phyloP scores from a whole-genome alignment of 2,329 filamentous ascomycete species.

The Exophiala lecanii-corni region DNA sequence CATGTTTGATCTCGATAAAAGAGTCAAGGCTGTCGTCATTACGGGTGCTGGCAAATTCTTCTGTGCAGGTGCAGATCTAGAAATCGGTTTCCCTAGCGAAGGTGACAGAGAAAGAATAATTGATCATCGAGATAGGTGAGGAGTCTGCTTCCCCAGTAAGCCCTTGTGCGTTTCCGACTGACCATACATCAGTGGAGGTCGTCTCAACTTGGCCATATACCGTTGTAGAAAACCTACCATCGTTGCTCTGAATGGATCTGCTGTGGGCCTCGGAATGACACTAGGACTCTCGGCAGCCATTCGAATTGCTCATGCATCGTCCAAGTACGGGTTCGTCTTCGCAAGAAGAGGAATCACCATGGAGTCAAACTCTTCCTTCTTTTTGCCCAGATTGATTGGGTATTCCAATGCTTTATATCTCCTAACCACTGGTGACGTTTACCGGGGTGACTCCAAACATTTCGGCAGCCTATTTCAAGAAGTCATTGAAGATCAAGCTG shows the following conservation, averaged over 20 bases:
- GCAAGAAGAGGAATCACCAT: constrained; percentile 62
- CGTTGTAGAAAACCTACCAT: constrained; percentile 56
- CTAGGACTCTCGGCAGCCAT: constrained; percentile 55
- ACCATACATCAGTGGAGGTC: constrained; percentile 32
- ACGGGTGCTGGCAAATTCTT: constrained; percentile 50
- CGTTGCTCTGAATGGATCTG: constrained; percentile 55
- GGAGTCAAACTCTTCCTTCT: constrained; percentile 64
- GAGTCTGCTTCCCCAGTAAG: neutral
- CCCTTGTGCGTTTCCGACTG: neutral
- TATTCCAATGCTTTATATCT: constrained; percentile 59
- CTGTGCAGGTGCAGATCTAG: constrained; percentile 56
- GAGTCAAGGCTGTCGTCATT: constrained; percentile 52
- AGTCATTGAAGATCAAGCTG: constrained; percentile 52
- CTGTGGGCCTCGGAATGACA: constrained; percentile 58
- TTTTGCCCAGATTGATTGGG: constrained; percentile 63
- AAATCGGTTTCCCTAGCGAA: constrained; percentile 44
- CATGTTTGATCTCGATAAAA: constrained; percentile 51
- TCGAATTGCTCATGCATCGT: constrained; percentile 43
- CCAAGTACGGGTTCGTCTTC: constrained; percentile 68
- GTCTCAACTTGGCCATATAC: constrained; percentile 51
- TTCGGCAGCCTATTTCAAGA: constrained; percentile 62
- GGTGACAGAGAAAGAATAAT: constrained; percentile 37
- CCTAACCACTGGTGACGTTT: constrained; percentile 60
- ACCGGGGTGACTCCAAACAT: constrained; percentile 45
- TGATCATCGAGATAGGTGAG: constrained; percentile 53